Evolutionary conservation across 495 filamentous ascomycete genomes (phyloP).

Genomic region (Lasiosphaeriaceae sp.): DNA sequence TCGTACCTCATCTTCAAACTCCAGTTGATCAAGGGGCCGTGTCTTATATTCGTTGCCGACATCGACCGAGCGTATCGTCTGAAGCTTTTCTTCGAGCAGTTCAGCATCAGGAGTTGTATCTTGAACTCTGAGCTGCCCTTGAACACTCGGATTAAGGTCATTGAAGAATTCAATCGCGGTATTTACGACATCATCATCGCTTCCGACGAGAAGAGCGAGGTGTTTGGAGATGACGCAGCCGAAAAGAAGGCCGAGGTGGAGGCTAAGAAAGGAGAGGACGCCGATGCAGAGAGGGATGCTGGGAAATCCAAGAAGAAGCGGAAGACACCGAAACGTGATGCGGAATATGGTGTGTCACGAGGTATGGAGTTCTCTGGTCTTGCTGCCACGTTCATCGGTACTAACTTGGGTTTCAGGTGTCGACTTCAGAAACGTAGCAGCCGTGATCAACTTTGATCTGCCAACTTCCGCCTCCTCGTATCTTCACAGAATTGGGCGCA

Average conservation of each 20-base stretch:
- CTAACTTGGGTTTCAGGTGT: not conserved
- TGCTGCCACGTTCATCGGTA: constrained; percentile 39
- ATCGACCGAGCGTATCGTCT: constrained; percentile 91
- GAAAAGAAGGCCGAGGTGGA: constrained; percentile 24
- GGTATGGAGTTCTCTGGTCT: constrained; percentile 35
- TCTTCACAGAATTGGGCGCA: constrained; percentile 89
- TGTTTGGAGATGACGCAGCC: constrained; percentile 44
- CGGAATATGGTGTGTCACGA: constrained; percentile 88
- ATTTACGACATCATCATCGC: constrained; percentile 95
- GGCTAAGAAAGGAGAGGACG: constrained; percentile 15
- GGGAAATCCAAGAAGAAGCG: constrained; percentile 31
- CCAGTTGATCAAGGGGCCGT: constrained; percentile 90
- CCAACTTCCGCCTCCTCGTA: constrained; percentile 87
- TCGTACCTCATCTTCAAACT: constrained; percentile 93
- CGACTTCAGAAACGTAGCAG: constrained; percentile 93
- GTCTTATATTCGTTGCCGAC: constrained; percentile 89
- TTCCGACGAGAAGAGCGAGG: constrained; percentile 79
- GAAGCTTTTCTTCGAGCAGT: constrained; percentile 95
- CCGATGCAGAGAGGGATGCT: constrained; percentile 4
- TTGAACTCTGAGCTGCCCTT: constrained; percentile 93
- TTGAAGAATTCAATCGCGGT: constrained; percentile 89
- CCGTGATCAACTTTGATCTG: constrained; percentile 95
- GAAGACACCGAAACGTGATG: constrained; percentile 45
- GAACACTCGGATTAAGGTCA: constrained; percentile 87
- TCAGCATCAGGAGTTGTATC: constrained; percentile 89